These are phyloP conservation scores for Chlorella sp. DNA, from an alignment of 139 green algal genomes.

Conservation along the genomic window DNA sequence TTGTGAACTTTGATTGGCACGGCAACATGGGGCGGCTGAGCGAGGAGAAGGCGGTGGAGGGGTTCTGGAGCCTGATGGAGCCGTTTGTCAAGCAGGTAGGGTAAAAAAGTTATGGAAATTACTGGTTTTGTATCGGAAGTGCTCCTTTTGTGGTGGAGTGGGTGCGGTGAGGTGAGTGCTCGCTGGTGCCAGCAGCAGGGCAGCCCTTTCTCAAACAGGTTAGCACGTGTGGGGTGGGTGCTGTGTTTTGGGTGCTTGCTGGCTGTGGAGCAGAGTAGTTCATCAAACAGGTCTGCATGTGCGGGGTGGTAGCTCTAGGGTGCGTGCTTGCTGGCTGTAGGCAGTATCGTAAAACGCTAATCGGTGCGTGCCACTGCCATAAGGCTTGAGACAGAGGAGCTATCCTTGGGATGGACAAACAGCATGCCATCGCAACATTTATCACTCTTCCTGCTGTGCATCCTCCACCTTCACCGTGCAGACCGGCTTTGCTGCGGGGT, in stretches of 20 bases:
- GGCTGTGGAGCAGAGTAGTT: no score
- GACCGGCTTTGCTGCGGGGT: constrained; percentile 27
- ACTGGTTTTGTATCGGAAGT: no score
- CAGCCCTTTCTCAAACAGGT: no score
- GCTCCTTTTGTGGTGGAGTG: neutral
- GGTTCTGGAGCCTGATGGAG: constrained; percentile 87
- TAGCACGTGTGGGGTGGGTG: no score
- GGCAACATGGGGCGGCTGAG: constrained; percentile 88
- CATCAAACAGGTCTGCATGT: neutral
- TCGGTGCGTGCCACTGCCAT: neutral
- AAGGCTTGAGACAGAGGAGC: neutral
- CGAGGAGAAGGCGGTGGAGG: constrained; percentile 88
- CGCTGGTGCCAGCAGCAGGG: no score
- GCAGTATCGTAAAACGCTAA: no score
- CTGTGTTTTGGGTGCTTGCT: no score
- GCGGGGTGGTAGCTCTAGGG: no score
- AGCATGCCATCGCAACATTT: no score
- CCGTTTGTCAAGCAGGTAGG: constrained; percentile 46
- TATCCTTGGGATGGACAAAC: neutral
- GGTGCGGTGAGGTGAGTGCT: no score
- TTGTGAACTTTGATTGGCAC: constrained; percentile 97
- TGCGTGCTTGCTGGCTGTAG: no score
- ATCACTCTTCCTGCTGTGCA: neutral
- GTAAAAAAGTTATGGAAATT: constrained; percentile 13
- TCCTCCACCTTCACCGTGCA: neutral